Percentiles rank a stretch among this genome's conserved stretches.
Evolutionary conservation across 129 eudicot genomes (phyloP).

Genomic region (sunflower (Helianthus annuus)): HanXRQr2.0-SUNRISE NC_035449.2:32674725-32675224

Average conservation of each 20-base stretch:
- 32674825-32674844: constrained; percentile 73
- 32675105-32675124: constrained; percentile 17
- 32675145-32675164: not conserved
- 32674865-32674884: constrained; percentile 89
- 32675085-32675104: not conserved
- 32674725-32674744: constrained; percentile 79
- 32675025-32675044: constrained; percentile 22
- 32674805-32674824: constrained; percentile 78
- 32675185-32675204: too few relatives aligned
- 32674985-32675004: constrained; percentile 14
- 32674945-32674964: constrained; percentile 36
- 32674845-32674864: constrained; percentile 79
- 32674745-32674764: constrained; percentile 85
- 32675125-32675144: constrained; percentile 2
- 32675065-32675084: constrained; percentile 3
- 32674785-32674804: constrained; percentile 96
- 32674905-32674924: constrained; percentile 59
- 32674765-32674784: constrained; percentile 80
- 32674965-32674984: not conserved
- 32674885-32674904: constrained; percentile 81
- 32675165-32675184: too few relatives aligned
- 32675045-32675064: constrained; percentile 38
- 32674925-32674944: not conserved
- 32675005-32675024: not conserved
- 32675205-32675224: too few relatives aligned